phyloP scores from a whole-genome alignment of 2,329 filamentous ascomycete species.

The Drechslerella dactyloides region DNA sequence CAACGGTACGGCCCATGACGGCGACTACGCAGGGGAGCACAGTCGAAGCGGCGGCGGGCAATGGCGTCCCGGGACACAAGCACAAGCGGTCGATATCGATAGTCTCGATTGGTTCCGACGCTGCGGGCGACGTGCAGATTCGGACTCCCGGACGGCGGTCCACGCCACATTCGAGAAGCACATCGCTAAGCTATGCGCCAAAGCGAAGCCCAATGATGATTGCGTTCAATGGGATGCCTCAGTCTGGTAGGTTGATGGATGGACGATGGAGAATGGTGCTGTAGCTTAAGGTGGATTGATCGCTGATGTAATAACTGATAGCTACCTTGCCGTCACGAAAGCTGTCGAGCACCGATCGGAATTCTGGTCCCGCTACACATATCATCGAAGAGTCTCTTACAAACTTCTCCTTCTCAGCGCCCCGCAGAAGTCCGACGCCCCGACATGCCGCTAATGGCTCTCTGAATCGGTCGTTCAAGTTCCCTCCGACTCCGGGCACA shows the following conservation, averaged over 20 bases:
- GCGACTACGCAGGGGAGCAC: slow-evolving; percentile 43
- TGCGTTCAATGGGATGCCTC: slow-evolving; percentile 26
- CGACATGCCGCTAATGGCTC: slow-evolving; percentile 43
- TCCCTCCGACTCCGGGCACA: slow-evolving; percentile 61
- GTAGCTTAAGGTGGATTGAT: background rate
- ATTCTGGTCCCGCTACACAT: slow-evolving; percentile 26
- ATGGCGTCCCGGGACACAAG: slow-evolving; percentile 61
- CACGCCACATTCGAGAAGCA: slow-evolving; percentile 47
- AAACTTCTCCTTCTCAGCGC: slow-evolving; percentile 43
- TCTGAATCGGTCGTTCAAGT: slow-evolving; percentile 63
- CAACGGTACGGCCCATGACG: slow-evolving; percentile 49
- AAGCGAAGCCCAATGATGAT: slow-evolving; percentile 41
- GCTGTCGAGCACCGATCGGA: background rate
- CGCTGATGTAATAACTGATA: background rate
- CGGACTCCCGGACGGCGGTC: slow-evolving; percentile 41
- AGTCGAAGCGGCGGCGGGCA: slow-evolving; percentile 30
- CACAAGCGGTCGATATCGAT: slow-evolving; percentile 83
- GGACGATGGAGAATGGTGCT: slow-evolving; percentile 15
- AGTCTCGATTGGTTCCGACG: slow-evolving; percentile 72
- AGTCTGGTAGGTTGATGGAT: slow-evolving; percentile 27
- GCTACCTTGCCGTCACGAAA: slow-evolving; percentile 32
- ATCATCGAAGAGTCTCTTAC: slow-evolving; percentile 49
- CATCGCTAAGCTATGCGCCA: slow-evolving; percentile 41
- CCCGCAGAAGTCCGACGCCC: slow-evolving; percentile 26
- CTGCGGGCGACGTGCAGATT: slow-evolving; percentile 34